Evolutionary conservation across 441 rosid genomes (phyloP), one percentile per base, ranked within the genome.

Genomic region (Syzygium syzygioides): DNA sequence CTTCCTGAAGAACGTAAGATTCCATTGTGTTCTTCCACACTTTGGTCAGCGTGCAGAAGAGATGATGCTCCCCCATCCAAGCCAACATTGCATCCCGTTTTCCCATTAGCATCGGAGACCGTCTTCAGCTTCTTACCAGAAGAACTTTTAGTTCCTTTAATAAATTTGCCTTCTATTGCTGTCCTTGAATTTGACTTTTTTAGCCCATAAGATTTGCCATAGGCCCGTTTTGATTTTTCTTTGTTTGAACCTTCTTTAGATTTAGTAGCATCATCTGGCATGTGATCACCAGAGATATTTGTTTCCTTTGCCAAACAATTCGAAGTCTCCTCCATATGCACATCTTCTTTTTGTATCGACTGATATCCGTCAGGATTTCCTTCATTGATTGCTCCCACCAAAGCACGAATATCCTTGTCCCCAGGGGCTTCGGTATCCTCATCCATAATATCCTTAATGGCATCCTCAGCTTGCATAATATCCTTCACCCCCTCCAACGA

Each of bases 401-500:
- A 55, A 79, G 56, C 93, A 89, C 14, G 53, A 62, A 89, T 91
- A 85, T 90, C 90, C 86, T 87, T 91, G 80, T 94, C 98, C 87
- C 93, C 93, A 57, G 95, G 93, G 89, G 93, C 88, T 90, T 94
- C 92, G 68, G 96, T 95, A 89, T 94, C 96, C 86, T 92, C 94
- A 87, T 93, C 95, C 90, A 92, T 87, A 37, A 71, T 88, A 45
- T 86, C 86, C 80, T 45, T 87, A 64, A 37, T 86, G 83, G 76
- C 86, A 90, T 90, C 89, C 88, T 88, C 92, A 68, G 91, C 37
- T 28, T 66, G 90, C 52, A 79, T 20, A 76, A 55, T 86, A 84
- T 23, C 34, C 30, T 89, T 92, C 56, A 20, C 86, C 62, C 89
- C 90, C 68, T 91, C 89, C 71, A 86, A 88, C 50, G 53, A 91